Evolutionary conservation across 179 eudicot species (phyloP), one percentile per base, ranked within the genome.

Genomic region (Beta corolliflora): DNA sequence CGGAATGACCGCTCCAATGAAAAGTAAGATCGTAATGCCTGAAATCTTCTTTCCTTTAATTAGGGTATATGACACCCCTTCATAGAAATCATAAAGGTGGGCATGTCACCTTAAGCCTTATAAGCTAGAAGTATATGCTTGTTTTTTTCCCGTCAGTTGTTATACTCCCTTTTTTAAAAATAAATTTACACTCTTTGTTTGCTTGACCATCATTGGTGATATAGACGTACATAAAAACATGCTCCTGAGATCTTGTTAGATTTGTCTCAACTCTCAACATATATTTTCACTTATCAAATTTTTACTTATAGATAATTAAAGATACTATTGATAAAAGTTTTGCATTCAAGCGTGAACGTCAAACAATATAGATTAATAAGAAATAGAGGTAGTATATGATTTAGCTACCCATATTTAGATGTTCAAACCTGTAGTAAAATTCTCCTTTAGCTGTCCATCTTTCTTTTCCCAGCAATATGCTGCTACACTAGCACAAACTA

Each of bases 1-100:
- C 87, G 96, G 65, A 94, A 88, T 81, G 98, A 94, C 75, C 93
- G 88, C 70, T 94, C 93, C 58, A 87, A 92, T 85, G 98, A 94
- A 83, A 94, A 93, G 98, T 94, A 89, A 89, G 77, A 75, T 79
- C 69, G 78, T 54, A 55, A 71, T 81, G 58, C 53, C 52, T 59
- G 8, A 46, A 59, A 65, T 12, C 1, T 48, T 21, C 23, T 31
- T 41, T 31, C 31, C 45, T 23, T 75, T 36, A 13, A 8, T 74
- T 31, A 36, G 10, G 53, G 73, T 19, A 10, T 52, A 9, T 21
- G 41, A 61, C 59, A 55, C 15, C 59, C 7, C 59, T 55, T 55
- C 59, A 55, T 14, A 12, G 11, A 14, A 12, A 55, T 55, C 59
- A 55, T 7, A 7, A 11, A 12, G 59, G 14, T 55, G 16, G 59